phyloP scores from a whole-genome alignment of 495 filamentous ascomycete species.

The Neurospora tetrasperma region DNA sequence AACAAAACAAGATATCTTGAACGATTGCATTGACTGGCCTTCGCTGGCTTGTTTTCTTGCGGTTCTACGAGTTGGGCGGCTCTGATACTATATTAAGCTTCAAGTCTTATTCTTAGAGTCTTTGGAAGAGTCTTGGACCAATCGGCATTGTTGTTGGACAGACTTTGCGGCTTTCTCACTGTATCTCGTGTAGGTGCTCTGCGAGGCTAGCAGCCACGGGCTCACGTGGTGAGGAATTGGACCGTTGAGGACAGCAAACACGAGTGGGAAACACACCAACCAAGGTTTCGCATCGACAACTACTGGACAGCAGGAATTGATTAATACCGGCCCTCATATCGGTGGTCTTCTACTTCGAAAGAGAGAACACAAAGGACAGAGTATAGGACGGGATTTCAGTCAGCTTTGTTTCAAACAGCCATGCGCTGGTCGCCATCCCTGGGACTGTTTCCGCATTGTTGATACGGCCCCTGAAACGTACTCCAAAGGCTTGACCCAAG shows the following conservation, averaged over 20 bases:
- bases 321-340: neutral
- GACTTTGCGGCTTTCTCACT: neutral
- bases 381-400: constrained; percentile 1
- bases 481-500: constrained; percentile 13
- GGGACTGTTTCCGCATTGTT: constrained; percentile 23
- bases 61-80: neutral
- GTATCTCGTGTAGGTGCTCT: neutral
- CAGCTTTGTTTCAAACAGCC: constrained; percentile 7
- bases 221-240: neutral
- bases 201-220: neutral
- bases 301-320: neutral
- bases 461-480: constrained; percentile 30
- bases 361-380: neutral
- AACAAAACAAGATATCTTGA: neutral
- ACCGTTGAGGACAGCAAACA: neutral
- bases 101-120: neutral
- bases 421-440: constrained; percentile 17
- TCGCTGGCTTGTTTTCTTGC: neutral
- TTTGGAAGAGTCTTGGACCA: neutral
- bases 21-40: neutral
- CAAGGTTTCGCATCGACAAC: neutral
- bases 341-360: neutral
- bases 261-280: neutral
- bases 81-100: neutral
- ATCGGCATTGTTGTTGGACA: neutral